Evolutionary conservation across 352 stramenopile species (phyloP).

Genomic region (Phytopythium helicoides): DNA sequence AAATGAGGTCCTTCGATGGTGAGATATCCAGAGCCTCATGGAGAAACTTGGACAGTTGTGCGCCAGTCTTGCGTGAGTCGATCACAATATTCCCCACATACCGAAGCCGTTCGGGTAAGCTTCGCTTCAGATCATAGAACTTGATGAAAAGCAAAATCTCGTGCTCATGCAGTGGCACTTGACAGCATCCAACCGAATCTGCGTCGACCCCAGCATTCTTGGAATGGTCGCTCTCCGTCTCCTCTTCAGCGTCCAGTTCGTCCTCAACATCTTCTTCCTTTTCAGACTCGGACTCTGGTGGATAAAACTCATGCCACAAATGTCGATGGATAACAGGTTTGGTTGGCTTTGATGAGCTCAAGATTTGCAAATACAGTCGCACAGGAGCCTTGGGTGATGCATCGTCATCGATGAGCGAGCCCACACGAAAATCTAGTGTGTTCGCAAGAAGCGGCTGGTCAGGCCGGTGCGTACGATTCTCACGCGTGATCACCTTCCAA

Average conservation of each 20-base stretch:
- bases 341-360: slow-evolving; percentile 1
- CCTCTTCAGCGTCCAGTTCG: neutral
- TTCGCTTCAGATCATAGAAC: slow-evolving; percentile 69
- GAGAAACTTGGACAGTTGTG: slow-evolving; percentile 42
- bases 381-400: slow-evolving; percentile 62
- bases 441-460: slow-evolving; percentile 53
- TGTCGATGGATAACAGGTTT: neutral
- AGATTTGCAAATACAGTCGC: slow-evolving; percentile 74
- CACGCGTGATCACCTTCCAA: slow-evolving; percentile 84
- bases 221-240: neutral
- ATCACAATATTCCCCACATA: slow-evolving; percentile 82
- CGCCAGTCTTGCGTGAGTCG: slow-evolving; percentile 56
- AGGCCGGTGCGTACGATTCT: slow-evolving; percentile 79
- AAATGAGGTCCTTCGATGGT: slow-evolving; percentile 36
- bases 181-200: slow-evolving; percentile 8
- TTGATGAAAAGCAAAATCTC: slow-evolving; percentile 86
- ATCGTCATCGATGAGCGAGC: slow-evolving; percentile 74
- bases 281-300: slow-evolving; percentile 21
- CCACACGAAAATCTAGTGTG: slow-evolving; percentile 38
- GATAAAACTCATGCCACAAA: slow-evolving; percentile 53
- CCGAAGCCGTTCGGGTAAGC: slow-evolving; percentile 59
- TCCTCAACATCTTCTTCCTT: slow-evolving; percentile 15
- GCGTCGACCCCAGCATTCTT: neutral
- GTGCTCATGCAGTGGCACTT: slow-evolving; percentile 16
- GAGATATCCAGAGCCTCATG: slow-evolving; percentile 57